Conservation (phyloP, 805 yeast species). For the Candida sphagnicola region DNA sequence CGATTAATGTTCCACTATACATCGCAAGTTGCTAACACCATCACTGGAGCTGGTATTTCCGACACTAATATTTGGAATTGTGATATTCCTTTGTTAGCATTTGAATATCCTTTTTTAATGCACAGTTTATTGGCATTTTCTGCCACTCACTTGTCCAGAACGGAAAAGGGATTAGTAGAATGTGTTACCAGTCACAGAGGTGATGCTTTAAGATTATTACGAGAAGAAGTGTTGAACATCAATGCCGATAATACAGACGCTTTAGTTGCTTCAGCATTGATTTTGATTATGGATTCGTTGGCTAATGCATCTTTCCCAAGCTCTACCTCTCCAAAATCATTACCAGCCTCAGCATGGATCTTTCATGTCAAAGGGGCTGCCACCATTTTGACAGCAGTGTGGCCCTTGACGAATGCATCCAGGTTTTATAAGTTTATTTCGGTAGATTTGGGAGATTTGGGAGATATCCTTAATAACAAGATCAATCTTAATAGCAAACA, state of each 20-base stretch:
- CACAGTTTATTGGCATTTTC: slow-evolving; percentile 87
- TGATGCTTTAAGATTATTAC: slow-evolving; percentile 72
- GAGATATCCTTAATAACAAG: slow-evolving; percentile 55
- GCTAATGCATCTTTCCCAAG: slow-evolving; percentile 79
- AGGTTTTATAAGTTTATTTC: slow-evolving; percentile 48
- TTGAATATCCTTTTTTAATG: slow-evolving; percentile 85
- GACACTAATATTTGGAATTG: slow-evolving; percentile 82
- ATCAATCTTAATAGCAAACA: slow-evolving; percentile 21
- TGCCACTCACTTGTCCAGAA: slow-evolving; percentile 84
- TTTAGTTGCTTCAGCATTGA: slow-evolving; percentile 84
- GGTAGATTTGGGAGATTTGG: slow-evolving; percentile 87
- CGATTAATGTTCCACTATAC: slow-evolving; percentile 85
- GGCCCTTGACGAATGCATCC: slow-evolving; percentile 63
- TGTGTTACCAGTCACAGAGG: slow-evolving; percentile 84
- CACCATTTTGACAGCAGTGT: slow-evolving; percentile 91
- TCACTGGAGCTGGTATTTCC: slow-evolving; percentile 86
- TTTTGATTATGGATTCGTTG: slow-evolving; percentile 86
- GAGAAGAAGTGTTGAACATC: slow-evolving; percentile 84
- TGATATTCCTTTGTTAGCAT: slow-evolving; percentile 85
- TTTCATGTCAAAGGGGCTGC: slow-evolving; percentile 98
- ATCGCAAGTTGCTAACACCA: slow-evolving; percentile 77
- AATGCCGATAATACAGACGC: slow-evolving; percentile 88
- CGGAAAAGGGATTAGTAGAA: slow-evolving; percentile 71
- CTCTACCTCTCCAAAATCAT: slow-evolving; percentile 48
- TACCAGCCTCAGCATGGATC: slow-evolving; percentile 95